phyloP scores from a whole-genome alignment of 108 stramenopile genomes.

The Cyclotella cryptica region DNA sequence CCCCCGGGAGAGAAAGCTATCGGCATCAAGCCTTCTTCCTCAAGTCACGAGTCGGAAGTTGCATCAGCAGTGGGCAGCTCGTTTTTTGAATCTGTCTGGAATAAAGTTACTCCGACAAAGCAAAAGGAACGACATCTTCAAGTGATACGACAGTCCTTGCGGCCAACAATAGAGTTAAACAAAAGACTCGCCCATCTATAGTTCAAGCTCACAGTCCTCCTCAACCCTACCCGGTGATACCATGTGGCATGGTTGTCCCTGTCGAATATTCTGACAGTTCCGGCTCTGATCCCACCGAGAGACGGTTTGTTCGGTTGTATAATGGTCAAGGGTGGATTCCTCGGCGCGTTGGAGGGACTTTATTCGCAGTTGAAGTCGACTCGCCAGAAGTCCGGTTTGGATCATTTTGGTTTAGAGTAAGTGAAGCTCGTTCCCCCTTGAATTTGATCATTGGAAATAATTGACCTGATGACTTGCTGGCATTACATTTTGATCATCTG shows the following conservation, averaged over 20 bases:
- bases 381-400: conserved; percentile 76
- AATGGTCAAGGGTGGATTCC: conserved; percentile 91
- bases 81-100: conserved; percentile 57
- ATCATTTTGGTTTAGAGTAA: conserved; percentile 88
- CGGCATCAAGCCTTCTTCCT: conserved; percentile 21
- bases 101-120: conserved; percentile 43
- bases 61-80: conserved; percentile 38
- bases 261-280: conserved; percentile 58
- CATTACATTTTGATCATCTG: neutral
- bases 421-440: neutral
- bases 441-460: neutral
- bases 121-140: conserved; percentile 24
- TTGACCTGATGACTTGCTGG: neutral
- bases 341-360: conserved; percentile 30
- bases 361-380: conserved; percentile 39
- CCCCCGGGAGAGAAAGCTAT: conserved; percentile 8
- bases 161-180: conserved; percentile 3
- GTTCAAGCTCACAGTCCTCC: conserved; percentile 17
- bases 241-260: conserved; percentile 82
- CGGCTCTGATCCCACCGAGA: neutral
- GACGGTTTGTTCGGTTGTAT: conserved; percentile 67
- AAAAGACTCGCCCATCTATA: conserved; percentile 5
- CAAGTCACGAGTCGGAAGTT: conserved; percentile 36
- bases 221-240: conserved; percentile 29
- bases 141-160: neutral